Base-by-base conservation (phyloP, 2,329 filamentous ascomycete species). In the Atkinsonella hypoxylon region DNA sequence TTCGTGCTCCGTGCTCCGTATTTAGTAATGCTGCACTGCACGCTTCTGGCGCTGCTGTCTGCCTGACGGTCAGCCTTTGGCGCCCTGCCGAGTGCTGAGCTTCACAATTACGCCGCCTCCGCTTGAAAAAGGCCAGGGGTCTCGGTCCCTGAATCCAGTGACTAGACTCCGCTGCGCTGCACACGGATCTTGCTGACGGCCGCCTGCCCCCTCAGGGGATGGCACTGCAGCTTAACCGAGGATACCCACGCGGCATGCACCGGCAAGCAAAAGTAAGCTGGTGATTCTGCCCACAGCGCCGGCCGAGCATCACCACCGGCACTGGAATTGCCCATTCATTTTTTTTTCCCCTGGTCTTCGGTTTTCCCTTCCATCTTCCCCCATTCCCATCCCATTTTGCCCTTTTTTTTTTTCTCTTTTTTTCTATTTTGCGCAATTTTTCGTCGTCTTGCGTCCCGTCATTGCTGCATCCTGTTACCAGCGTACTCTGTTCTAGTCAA, bases 371-470 rank as follows among this genome's bases (percentile, higher is more conserved):
- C 31, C 43, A 13, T 15, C 39, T 13, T 26, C 22, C 39, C 22
- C 15, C 41, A 0, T 30, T 7, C 11, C 13, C 18, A 15, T 18
- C n/a, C 17, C 22, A 17, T 26, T 17, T 17, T 12, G 5, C 26
- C 17, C 48, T 52, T 55, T 47, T 34, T 48, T 39, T 34, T 45
- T 56, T 57, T 47, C n/a, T n/a, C n/a, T n/a, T n/a, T n/a, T n/a
- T n/a, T n/a, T n/a, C n/a, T n/a, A n/a, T n/a, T n/a, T n/a, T n/a
- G n/a, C n/a, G n/a, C n/a, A n/a, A n/a, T n/a, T n/a, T n/a, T n/a
- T n/a, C n/a, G n/a, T n/a, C 49, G 45, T 40, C 36, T 26, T 34
- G 17, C 44, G 50, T 18, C 31, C 41, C 17, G 11, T 30, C 39
- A 22, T 5, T 42, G 4, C 42, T 38, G 20, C 47, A 22, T 45